phyloP scores from a whole-genome alignment of 2,329 filamentous ascomycete species.

The Aspergillus fumigatus region DNA sequence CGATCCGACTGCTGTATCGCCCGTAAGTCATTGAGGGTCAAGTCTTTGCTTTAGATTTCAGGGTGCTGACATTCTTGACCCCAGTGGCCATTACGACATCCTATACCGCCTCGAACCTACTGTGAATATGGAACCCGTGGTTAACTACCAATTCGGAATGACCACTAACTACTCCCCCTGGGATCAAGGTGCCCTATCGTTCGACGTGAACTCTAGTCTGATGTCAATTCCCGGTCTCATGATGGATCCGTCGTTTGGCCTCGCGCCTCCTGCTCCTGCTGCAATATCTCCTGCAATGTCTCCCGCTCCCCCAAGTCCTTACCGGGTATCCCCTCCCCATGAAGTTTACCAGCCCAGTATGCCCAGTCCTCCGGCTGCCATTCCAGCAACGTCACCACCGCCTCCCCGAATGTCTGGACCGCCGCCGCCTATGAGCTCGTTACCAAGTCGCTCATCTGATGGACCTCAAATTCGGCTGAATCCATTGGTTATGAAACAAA shows the following conservation, averaged over 20 bases:
- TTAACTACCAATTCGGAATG: slow-evolving; percentile 40
- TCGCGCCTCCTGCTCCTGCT: slow-evolving; percentile 25
- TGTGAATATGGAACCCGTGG: slow-evolving; percentile 35
- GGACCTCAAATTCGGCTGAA: slow-evolving; percentile 41
- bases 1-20: slow-evolving; percentile 64
- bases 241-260: slow-evolving; percentile 31
- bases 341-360: slow-evolving; percentile 33
- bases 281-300: slow-evolving; percentile 30
- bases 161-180: slow-evolving; percentile 35
- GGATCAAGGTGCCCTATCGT: slow-evolving; percentile 34
- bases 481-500: slow-evolving; percentile 38
- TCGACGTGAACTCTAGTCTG: slow-evolving; percentile 37
- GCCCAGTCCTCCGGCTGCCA: slow-evolving; percentile 20
- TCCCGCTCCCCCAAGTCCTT: slow-evolving; percentile 25
- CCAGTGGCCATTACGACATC: slow-evolving; percentile 84
- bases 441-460: slow-evolving; percentile 31
- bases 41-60: not conserved
- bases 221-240: slow-evolving; percentile 40
- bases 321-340: slow-evolving; percentile 28
- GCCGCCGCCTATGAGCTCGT: slow-evolving; percentile 30
- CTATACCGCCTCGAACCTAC: slow-evolving; percentile 64
- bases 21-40: slow-evolving; percentile 47
- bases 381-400: slow-evolving; percentile 27
- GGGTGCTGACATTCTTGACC: slow-evolving; percentile 16
- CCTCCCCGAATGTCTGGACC: slow-evolving; percentile 23